Conservation (phyloP, 2,329 filamentous ascomycete species). For the Myriosclerotinia scirpicola region DNA sequence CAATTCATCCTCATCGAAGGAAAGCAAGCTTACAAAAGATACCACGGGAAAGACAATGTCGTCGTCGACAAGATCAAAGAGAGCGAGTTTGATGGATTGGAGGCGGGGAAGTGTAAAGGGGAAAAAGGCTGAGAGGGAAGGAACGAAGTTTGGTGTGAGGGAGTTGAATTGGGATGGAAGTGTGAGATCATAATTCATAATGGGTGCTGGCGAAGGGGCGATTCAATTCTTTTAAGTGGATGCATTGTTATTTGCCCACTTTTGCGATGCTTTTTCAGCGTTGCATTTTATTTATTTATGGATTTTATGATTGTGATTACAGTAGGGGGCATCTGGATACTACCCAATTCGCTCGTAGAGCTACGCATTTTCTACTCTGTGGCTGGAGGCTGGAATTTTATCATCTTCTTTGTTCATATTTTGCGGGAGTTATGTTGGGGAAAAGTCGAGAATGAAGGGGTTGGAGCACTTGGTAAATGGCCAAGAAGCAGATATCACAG, state of each 20-base stretch:
- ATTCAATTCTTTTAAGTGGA: conserved; percentile 11
- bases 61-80: conserved; percentile 15
- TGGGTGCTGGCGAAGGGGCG: background rate
- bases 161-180: conserved; percentile 24
- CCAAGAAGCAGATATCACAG: background rate
- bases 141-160: conserved; percentile 16
- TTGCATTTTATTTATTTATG: conserved; percentile 18
- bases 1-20: conserved; percentile 14
- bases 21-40: conserved; percentile 17
- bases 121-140: conserved; percentile 7
- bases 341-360: background rate
- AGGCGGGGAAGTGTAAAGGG: conserved; percentile 18
- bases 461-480: background rate
- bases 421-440: background rate
- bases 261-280: conserved; percentile 21
- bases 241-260: conserved; percentile 15
- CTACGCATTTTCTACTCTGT: background rate
- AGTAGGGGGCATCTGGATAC: conserved; percentile 2
- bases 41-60: conserved; percentile 20
- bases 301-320: conserved; percentile 21
- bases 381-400: conserved; percentile 4
- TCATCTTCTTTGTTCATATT: conserved; percentile 18
- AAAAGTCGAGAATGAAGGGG: background rate
- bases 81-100: conserved; percentile 24
- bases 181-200: conserved; percentile 20